A percentile compares a stretch with the other conserved stretches of the same genome.
Evolutionary conservation across 441 rosid genomes (phyloP).

Genomic region (Monsonia emarginata): DNA sequence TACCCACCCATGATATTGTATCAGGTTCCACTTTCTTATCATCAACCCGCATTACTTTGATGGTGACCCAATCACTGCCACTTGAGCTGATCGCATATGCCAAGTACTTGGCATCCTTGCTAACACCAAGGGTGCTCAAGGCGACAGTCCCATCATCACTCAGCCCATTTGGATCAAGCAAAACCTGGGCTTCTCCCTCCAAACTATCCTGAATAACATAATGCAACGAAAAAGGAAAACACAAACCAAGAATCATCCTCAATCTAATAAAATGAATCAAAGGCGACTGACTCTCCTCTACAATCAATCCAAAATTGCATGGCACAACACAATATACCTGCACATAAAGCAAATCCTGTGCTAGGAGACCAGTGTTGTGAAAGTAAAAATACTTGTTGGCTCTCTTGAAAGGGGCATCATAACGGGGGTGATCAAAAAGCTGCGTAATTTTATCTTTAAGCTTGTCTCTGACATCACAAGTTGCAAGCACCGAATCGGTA

Average conservation of each 20-base stretch:
- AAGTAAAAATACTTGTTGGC: constrained; percentile 75
- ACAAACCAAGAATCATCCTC: constrained; percentile 2
- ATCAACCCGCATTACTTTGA: constrained; percentile 58
- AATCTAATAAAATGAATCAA: background rate
- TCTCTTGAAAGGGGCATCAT: constrained; percentile 45
- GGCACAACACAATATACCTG: constrained; percentile 35
- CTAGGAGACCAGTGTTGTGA: constrained; percentile 80
- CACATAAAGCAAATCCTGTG: constrained; percentile 59
- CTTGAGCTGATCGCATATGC: constrained; percentile 81
- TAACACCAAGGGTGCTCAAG: constrained; percentile 39
- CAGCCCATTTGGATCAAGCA: constrained; percentile 80
- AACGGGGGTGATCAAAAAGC: constrained; percentile 71
- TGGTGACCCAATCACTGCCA: constrained; percentile 88
- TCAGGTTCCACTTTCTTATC: constrained; percentile 61
- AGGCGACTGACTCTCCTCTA: background rate
- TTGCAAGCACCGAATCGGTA: constrained; percentile 52
- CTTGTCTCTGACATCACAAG: constrained; percentile 52
- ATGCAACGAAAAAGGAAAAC: background rate
- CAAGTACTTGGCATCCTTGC: constrained; percentile 69
- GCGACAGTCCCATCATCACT: constrained; percentile 84
- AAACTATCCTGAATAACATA: constrained; percentile 45
- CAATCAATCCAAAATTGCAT: background rate
- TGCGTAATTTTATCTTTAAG: constrained; percentile 50
- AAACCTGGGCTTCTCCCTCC: constrained; percentile 57
- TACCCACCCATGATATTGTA: constrained; percentile 69